Conservation (phyloP, 2,329 filamentous ascomycete species). For the Pseudodiploospora longispora region DNA sequence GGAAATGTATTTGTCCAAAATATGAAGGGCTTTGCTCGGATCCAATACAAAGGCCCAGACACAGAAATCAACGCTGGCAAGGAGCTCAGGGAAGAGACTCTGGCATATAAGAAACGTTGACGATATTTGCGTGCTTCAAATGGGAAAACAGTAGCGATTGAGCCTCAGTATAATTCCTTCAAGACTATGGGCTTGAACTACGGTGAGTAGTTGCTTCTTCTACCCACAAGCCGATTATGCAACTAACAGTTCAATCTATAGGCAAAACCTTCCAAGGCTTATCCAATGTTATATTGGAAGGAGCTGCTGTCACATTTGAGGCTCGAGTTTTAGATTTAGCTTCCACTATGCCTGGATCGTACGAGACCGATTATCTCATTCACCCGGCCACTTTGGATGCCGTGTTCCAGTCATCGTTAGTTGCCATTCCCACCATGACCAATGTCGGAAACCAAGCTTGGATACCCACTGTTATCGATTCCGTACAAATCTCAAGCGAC, state of each 20-base stretch:
- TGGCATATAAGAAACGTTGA: too few relatives aligned
- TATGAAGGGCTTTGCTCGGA: neutral
- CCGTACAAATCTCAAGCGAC: neutral
- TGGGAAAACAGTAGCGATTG: too few relatives aligned
- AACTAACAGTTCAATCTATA: too few relatives aligned
- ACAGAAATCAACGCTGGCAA: too few relatives aligned
- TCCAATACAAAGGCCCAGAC: neutral
- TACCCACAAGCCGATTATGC: too few relatives aligned
- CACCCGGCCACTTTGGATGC: conserved; percentile 3
- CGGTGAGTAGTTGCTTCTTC: too few relatives aligned
- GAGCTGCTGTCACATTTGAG: neutral
- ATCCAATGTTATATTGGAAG: conserved; percentile 4
- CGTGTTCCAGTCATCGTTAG: neutral
- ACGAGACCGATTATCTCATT: conserved; percentile 2
- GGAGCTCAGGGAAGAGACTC: too few relatives aligned
- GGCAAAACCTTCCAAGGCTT: too few relatives aligned
- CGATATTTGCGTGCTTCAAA: too few relatives aligned
- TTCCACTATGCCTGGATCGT: neutral
- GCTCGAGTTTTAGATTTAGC: too few relatives aligned
- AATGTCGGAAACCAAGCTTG: neutral
- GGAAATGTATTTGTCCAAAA: too few relatives aligned
- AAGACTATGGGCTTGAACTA: conserved; percentile 5
- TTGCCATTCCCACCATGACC: neutral
- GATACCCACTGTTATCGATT: neutral
- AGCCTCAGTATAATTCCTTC: conserved; percentile 9